Percentiles rank a stretch among this genome's conserved stretches.
Conservation (phyloP, 2,329 filamentous ascomycete species). For the Orbilia blumenaviensis region DNA sequence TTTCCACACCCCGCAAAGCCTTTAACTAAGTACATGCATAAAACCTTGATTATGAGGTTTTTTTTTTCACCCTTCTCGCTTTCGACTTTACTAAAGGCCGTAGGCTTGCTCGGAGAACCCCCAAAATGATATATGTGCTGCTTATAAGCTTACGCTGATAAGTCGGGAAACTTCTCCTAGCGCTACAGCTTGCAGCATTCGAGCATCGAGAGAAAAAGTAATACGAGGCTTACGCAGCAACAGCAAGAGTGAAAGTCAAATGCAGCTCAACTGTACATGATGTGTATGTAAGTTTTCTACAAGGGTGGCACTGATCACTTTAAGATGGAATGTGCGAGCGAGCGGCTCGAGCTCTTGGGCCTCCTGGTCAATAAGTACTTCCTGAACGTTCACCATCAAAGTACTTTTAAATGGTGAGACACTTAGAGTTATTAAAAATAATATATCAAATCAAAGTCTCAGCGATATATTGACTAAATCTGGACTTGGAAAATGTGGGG, state of each 20-base stretch:
- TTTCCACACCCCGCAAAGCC: neutral
- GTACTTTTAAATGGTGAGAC: neutral
- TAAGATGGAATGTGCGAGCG: neutral
- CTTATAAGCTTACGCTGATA: slow-evolving; percentile 3
- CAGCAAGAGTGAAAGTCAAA: neutral
- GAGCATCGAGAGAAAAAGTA: neutral
- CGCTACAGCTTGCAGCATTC: neutral
- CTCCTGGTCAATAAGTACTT: too few species aligned
- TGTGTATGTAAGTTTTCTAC: slow-evolving; percentile 2
- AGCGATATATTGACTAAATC: slow-evolving; percentile 13
- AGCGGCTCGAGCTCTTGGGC: neutral
- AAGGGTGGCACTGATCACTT: slow-evolving; percentile 20
- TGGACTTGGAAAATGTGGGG: slow-evolving; percentile 36
- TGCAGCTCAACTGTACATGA: neutral
- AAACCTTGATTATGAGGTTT: too few species aligned
- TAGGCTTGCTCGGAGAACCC: neutral
- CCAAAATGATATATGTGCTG: neutral
- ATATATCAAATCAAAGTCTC: neutral
- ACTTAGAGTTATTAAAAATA: slow-evolving; percentile 17
- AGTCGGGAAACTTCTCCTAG: neutral
- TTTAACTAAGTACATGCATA: too few species aligned
- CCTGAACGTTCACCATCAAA: neutral
- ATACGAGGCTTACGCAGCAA: slow-evolving; percentile 14
- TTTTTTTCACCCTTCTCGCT: too few species aligned
- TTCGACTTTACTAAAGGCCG: too few species aligned